phyloP scores from a whole-genome alignment of 2,329 filamentous ascomycete genomes.

The Scytalidium lignicola region DNA sequence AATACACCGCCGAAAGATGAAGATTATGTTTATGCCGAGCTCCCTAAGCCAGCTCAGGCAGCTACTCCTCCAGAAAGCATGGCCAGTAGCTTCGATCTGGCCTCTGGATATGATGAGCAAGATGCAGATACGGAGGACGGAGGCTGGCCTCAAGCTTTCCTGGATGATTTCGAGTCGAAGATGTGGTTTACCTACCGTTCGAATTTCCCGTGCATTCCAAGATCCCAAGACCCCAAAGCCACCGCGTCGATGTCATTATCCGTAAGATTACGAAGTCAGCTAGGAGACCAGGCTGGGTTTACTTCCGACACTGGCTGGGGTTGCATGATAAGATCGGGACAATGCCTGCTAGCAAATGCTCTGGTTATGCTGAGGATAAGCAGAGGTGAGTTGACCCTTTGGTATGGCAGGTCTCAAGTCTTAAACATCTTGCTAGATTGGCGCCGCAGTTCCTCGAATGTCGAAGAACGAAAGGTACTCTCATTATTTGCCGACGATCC shows the following conservation, averaged over 20 bases:
- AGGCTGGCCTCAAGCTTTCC: slow-evolving; percentile 79
- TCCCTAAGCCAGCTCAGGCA: slow-evolving; percentile 9
- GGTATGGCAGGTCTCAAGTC: background rate
- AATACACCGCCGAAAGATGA: slow-evolving; percentile 12
- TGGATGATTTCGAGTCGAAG: slow-evolving; percentile 87
- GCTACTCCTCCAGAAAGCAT: slow-evolving; percentile 27
- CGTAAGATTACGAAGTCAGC: slow-evolving; percentile 75
- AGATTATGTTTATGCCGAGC: slow-evolving; percentile 2
- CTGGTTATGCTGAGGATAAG: slow-evolving; percentile 69
- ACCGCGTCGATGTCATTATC: slow-evolving; percentile 69
- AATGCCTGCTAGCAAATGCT: slow-evolving; percentile 86
- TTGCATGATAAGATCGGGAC: slow-evolving; percentile 96
- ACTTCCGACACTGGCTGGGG: slow-evolving; percentile 95
- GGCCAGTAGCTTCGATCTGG: slow-evolving; percentile 23
- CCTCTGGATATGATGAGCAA: slow-evolving; percentile 20
- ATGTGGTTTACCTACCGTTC: slow-evolving; percentile 97
- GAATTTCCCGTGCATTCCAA: slow-evolving; percentile 77
- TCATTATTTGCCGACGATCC: slow-evolving; percentile 84
- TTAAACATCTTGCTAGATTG: slow-evolving; percentile 52
- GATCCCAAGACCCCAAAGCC: slow-evolving; percentile 69
- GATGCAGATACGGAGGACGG: slow-evolving; percentile 17
- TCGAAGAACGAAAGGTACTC: slow-evolving; percentile 66
- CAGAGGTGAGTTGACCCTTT: slow-evolving; percentile 53
- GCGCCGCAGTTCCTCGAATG: slow-evolving; percentile 55
- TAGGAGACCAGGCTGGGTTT: slow-evolving; percentile 77